Base-by-base conservation (phyloP, 1,139 yeast genomes). In the Kluyveromyces sp. region DNA sequence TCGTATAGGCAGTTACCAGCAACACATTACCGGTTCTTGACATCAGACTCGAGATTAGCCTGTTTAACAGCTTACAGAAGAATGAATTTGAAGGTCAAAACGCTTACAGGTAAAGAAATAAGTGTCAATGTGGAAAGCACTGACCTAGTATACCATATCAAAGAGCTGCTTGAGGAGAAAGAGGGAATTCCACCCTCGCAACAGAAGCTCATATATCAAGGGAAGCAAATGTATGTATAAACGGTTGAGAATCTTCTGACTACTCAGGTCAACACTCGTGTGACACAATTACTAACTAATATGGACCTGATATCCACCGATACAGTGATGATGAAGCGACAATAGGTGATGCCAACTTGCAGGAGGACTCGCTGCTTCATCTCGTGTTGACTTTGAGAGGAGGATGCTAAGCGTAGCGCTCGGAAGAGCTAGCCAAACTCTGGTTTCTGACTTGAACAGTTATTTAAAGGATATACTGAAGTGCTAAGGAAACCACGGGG, bases 181-280 rank as follows among this genome's bases (percentile, higher is more conserved):
- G 98, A 92, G 64, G 98, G 98, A 3, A 92, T 92, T 47, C 96
- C 97, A 3, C 97, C 98, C 17, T 80, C 87, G 28, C 98, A 92
- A 66, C 98, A 92, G 64, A 75, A 96, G 55, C 76, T 92, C 53
- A 83, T 92, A 58, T 88, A 78, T 67, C 82, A 85, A 48, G 98
- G 98, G 17, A 85, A 88, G 56, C 96, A 89, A 67, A 77, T 92
- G 80, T 76, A 65, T 60, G 80, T 71, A 37, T 35, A 20, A 45
- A 7, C n/a, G n/a, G n/a, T n/a, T n/a, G n/a, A n/a, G n/a, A n/a
- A n/a, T n/a, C n/a, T n/a, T n/a, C n/a, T n/a, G n/a, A n/a, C n/a
- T n/a, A n/a, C n/a, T n/a, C n/a, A n/a, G n/a, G n/a, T n/a, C n/a
- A 32, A 7, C 17, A 16, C 8, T 32, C 4, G 7, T 8, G 35